Evolutionary conservation across 305 asterid species (phyloP).

Genomic region (Petunia hybrid): DNA sequence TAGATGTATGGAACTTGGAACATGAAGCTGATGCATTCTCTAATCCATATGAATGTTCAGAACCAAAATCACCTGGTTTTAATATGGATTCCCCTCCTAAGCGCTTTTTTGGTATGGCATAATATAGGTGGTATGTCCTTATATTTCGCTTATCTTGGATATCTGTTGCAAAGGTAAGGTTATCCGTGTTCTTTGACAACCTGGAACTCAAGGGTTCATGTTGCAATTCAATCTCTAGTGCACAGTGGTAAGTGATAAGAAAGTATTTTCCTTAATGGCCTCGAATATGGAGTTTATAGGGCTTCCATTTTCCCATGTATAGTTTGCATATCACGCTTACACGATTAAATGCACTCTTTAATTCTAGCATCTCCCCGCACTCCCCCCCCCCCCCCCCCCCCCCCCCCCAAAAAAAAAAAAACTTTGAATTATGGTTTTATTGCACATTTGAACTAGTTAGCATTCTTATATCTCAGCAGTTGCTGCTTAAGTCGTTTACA

Average conservation of each 20-base stretch:
- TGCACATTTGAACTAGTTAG: background rate
- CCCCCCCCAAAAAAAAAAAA: no score
- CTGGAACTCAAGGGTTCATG: constrained; percentile 22
- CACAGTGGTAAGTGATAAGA: constrained; percentile 3
- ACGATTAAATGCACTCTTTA: background rate
- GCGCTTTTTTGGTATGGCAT: background rate
- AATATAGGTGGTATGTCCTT: background rate
- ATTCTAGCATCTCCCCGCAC: background rate
- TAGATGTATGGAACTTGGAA: constrained; percentile 41
- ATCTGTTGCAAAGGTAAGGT: constrained; percentile 17
- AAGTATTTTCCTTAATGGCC: background rate
- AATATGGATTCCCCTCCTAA: constrained; percentile 5
- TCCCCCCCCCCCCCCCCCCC: no score
- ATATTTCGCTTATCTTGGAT: background rate
- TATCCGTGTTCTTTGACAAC: background rate
- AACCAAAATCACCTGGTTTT: constrained; percentile 12
- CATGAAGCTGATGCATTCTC: background rate
- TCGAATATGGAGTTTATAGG: background rate
- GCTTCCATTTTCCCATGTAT: background rate
- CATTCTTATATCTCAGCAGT: background rate
- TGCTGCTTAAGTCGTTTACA: background rate
- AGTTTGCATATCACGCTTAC: background rate
- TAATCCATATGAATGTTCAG: background rate
- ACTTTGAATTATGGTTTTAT: no score
- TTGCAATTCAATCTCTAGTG: constrained; percentile 6